Conservation (phyloP, 352 stramenopile species). For the Pythium scleroteichum region DNA sequence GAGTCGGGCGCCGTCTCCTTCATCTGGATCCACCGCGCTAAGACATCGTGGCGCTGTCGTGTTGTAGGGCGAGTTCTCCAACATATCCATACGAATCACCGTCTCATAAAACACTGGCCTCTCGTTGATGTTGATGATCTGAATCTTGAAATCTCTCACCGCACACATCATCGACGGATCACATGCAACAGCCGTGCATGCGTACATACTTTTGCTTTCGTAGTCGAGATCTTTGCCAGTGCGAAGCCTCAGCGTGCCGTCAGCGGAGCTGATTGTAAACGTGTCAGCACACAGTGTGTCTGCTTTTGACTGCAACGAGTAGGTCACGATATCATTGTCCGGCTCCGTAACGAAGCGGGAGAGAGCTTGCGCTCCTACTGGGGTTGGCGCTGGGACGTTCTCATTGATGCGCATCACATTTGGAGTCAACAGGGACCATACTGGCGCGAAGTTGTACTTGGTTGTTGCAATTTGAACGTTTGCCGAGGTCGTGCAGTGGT, state of each 20-base stretch:
- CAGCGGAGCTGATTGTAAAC: constrained; percentile 36
- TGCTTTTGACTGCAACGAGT: constrained; percentile 54
- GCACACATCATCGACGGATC: constrained; percentile 54
- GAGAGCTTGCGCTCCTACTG: constrained; percentile 26
- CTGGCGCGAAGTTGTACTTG: constrained; percentile 53
- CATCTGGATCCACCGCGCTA: constrained; percentile 41
- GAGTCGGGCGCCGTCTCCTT: constrained; percentile 38
- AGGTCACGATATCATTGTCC: constrained; percentile 45
- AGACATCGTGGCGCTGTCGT: constrained; percentile 37
- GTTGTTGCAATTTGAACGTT: constrained; percentile 36
- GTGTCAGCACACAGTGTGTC: constrained; percentile 48
- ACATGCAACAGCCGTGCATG: constrained; percentile 53
- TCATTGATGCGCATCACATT: constrained; percentile 41
- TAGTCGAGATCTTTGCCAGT: constrained; percentile 36
- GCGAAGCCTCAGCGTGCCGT: constrained; percentile 37
- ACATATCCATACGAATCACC: constrained; percentile 33
- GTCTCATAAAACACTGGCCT: constrained; percentile 40
- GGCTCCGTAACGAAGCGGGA: constrained; percentile 36
- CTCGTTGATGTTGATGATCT: constrained; percentile 59
- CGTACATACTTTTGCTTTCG: constrained; percentile 36
- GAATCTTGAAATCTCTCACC: constrained; percentile 40
- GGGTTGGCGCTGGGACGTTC: constrained; percentile 33
- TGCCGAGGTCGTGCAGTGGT: constrained; percentile 28
- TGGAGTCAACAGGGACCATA: constrained; percentile 37
- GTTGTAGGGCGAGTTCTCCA: constrained; percentile 33